Evolutionary conservation across 2,329 filamentous ascomycete species (phyloP).

Genomic region (Aspergillus sergii): DNA sequence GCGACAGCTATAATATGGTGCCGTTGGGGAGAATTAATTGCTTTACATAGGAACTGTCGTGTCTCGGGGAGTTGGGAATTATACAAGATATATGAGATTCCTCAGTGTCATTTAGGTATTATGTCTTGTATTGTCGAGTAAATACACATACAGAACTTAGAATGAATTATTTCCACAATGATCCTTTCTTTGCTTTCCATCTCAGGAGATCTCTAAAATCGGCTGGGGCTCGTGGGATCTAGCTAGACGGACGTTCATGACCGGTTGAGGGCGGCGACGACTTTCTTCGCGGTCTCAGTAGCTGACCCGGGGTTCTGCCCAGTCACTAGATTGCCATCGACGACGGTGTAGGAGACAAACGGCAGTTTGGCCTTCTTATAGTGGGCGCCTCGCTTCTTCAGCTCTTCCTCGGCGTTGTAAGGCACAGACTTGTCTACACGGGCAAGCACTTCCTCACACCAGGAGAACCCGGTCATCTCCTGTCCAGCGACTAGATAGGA

Average conservation of each 20-base stretch:
- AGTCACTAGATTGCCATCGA: background rate
- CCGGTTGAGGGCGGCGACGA: background rate
- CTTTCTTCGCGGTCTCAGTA: background rate
- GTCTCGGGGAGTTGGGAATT: background rate
- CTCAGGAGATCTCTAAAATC: background rate
- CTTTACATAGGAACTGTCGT: background rate
- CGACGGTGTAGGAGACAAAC: background rate
- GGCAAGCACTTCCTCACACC: background rate
- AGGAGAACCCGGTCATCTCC: background rate
- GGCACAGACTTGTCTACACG: background rate
- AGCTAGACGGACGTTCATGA: background rate
- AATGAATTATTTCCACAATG: background rate
- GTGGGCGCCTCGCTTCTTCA: background rate
- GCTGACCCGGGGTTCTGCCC: background rate
- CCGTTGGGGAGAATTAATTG: background rate
- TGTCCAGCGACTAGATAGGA: background rate
- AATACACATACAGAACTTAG: background rate
- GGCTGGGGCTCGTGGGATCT: background rate
- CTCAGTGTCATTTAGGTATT: background rate
- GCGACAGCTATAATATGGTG: background rate
- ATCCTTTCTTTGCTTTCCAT: background rate
- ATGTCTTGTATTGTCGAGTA: background rate
- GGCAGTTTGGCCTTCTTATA: background rate
- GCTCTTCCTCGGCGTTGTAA: background rate
- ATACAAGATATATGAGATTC: background rate